These are phyloP conservation scores for Phoenix roebelenii DNA, from an alignment of 176 grass and related monocot genomes.

Conservation along the genomic window DNA sequence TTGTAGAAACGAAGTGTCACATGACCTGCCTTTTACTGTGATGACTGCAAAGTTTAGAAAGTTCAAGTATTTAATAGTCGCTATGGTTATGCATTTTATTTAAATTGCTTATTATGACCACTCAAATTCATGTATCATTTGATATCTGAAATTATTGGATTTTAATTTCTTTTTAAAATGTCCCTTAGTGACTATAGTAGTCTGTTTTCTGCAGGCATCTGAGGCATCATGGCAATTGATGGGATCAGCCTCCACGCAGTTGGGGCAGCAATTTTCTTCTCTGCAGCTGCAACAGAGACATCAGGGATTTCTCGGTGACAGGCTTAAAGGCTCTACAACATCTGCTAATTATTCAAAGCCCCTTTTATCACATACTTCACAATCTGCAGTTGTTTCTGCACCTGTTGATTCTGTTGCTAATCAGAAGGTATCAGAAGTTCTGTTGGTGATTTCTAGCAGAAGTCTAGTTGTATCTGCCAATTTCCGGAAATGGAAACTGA, in stretches of 20 bases:
- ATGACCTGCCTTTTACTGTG: too few species aligned
- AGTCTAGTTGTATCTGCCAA: background rate
- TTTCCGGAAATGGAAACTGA: too few species aligned
- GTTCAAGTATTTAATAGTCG: too few species aligned
- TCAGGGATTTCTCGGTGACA: slow-evolving; percentile 70
- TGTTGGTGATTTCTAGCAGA: slow-evolving; percentile 8
- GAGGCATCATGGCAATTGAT: slow-evolving; percentile 80
- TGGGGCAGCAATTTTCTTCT: slow-evolving; percentile 57
- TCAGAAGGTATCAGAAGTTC: slow-evolving; percentile 49
- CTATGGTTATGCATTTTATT: too few species aligned
- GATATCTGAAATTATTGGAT: too few species aligned
- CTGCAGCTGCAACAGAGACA: slow-evolving; percentile 65
- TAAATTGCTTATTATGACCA: too few species aligned
- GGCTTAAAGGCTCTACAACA: slow-evolving; percentile 32
- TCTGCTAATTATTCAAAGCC: slow-evolving; percentile 41
- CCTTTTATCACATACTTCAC: slow-evolving; percentile 24
- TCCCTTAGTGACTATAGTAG: background rate
- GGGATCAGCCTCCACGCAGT: slow-evolving; percentile 46
- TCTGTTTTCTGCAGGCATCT: slow-evolving; percentile 38
- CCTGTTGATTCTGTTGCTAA: slow-evolving; percentile 42
- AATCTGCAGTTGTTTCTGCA: slow-evolving; percentile 31
- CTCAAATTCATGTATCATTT: too few species aligned
- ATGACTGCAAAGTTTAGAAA: too few species aligned
- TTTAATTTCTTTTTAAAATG: too few species aligned
- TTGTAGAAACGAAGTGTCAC: too few species aligned